phyloP scores from a whole-genome alignment of 306 rosid genomes.

The Pyrus pyrifolia region DNA sequence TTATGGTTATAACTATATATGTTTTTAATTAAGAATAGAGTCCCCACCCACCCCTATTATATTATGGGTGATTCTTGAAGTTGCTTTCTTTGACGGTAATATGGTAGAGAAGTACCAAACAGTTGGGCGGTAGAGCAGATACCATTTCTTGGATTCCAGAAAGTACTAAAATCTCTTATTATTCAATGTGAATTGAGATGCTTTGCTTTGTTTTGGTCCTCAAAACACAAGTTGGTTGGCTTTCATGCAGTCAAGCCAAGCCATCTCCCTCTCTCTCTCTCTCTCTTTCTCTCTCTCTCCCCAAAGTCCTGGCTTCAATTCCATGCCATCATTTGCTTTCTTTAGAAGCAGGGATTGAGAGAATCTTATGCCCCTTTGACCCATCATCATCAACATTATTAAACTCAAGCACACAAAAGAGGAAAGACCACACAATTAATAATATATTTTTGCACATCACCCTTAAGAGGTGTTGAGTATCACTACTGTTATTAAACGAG shows the following conservation, averaged over 20 bases:
- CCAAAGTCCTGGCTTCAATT: slow-evolving; percentile 24
- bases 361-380: slow-evolving; percentile 57
- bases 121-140: slow-evolving; percentile 4
- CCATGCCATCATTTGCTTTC: slow-evolving; percentile 47
- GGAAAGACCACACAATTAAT: neutral
- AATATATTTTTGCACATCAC: neutral
- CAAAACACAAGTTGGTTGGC: slow-evolving; percentile 33
- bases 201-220: slow-evolving; percentile 27
- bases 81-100: neutral
- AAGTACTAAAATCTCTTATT: slow-evolving; percentile 17
- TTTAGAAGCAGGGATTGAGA: slow-evolving; percentile 34
- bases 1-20: neutral
- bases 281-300: slow-evolving; percentile 6
- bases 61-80: neutral
- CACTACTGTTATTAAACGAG: neutral
- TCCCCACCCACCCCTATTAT: neutral
- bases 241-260: slow-evolving; percentile 35
- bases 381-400: slow-evolving; percentile 32
- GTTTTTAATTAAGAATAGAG: neutral
- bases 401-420: slow-evolving; percentile 7
- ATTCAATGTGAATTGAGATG: slow-evolving; percentile 2
- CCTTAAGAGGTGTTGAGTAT: neutral
- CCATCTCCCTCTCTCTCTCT: slow-evolving; percentile 27
- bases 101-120: neutral
- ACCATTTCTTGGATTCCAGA: slow-evolving; percentile 42